phyloP scores from a whole-genome alignment of 1,284 basidiomycete species.

The Meira miltonrushii region DNA sequence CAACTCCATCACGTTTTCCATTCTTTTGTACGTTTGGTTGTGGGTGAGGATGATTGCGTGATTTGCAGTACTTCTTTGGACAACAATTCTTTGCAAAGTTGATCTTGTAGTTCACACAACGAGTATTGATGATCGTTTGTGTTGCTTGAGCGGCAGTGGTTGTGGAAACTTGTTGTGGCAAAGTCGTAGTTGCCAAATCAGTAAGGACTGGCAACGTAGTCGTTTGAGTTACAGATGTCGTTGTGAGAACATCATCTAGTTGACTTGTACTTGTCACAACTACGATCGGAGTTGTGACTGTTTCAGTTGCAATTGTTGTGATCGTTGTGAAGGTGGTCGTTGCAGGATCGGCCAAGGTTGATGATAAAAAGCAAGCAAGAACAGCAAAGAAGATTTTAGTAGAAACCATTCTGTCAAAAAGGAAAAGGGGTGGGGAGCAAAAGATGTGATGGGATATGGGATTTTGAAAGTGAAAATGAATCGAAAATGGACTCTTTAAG shows the following conservation, averaged over 20 bases:
- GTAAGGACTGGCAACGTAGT: not conserved
- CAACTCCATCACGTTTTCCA: not conserved
- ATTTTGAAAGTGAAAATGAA: too few relatives aligned
- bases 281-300: not conserved
- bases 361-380: not conserved
- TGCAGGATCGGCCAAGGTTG: not conserved
- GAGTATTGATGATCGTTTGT: not conserved
- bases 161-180: not conserved
- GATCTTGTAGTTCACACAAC: not conserved
- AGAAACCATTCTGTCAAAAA: not conserved
- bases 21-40: not conserved
- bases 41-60: too few relatives aligned
- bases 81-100: conserved; percentile 1
- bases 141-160: conserved; percentile 3
- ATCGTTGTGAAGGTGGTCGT: not conserved
- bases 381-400: conserved; percentile 1
- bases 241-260: not conserved
- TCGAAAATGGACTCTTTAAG: too few relatives aligned
- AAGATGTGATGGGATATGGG: too few relatives aligned
- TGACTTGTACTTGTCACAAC: not conserved
- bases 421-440: too few relatives aligned
- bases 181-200: not conserved
- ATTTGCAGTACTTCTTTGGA: not conserved
- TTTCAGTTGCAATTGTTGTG: not conserved
- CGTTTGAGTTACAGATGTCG: not conserved